phyloP scores from a whole-genome alignment of 345 rosid species.

The Melaleuca quinquenervia region DNA sequence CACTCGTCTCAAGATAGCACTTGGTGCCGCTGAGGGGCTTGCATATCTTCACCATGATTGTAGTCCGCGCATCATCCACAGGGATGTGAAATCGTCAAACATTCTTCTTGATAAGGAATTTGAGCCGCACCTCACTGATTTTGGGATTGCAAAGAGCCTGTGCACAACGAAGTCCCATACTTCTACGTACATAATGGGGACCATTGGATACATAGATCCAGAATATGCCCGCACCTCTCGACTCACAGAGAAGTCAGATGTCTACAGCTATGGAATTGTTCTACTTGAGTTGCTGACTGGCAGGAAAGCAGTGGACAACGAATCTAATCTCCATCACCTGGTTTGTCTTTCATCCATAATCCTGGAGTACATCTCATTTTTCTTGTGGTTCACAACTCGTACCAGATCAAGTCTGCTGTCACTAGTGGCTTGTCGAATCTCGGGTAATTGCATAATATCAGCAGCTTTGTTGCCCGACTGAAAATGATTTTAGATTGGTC shows the following conservation, averaged over 20 bases:
- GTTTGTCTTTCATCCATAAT: conserved; percentile 25
- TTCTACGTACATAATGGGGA: conserved; percentile 84
- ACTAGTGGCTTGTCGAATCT: neutral
- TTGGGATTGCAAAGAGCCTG: conserved; percentile 86
- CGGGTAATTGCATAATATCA: neutral
- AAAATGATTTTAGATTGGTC: neutral
- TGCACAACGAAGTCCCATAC: conserved; percentile 75
- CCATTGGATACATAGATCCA: conserved; percentile 94
- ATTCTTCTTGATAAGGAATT: conserved; percentile 79
- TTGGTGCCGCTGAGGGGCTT: conserved; percentile 91
- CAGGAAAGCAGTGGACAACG: conserved; percentile 84
- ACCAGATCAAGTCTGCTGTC: neutral
- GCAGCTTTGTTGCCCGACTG: neutral
- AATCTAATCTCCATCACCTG: conserved; percentile 88
- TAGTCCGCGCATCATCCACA: conserved; percentile 85
- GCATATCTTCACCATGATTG: conserved; percentile 95
- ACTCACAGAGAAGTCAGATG: conserved; percentile 88
- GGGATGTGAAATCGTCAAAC: conserved; percentile 91
- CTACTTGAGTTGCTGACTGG: conserved; percentile 86
- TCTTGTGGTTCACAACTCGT: neutral
- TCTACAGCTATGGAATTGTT: conserved; percentile 89
- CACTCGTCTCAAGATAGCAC: conserved; percentile 68
- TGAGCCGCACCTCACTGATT: conserved; percentile 94
- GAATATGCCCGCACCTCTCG: conserved; percentile 96
- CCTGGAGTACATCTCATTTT: neutral